Evolutionary conservation across 2,329 filamentous ascomycete species (phyloP), one percentile per base, ranked within the genome.

Genomic region (Magnaporthiopsis incrustans): DNA sequence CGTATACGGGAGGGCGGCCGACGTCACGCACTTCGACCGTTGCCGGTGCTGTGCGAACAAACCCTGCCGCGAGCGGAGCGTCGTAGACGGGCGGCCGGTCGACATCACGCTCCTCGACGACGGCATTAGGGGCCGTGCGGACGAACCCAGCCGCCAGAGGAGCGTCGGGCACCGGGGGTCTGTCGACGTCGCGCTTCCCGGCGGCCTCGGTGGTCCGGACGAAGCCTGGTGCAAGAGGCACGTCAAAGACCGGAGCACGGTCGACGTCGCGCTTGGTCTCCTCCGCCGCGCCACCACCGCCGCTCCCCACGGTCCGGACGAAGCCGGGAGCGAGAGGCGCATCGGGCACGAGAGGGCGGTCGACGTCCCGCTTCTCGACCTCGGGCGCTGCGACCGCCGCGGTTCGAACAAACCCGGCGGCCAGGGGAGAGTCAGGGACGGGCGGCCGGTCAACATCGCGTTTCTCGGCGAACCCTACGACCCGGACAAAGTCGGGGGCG

Each of bases 51-150:
- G 18, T 14, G 15, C 38, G 38, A 15, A n/a, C 18, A 8, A 53
- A 22, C 18, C 44, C 44, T 7, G 44, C 18, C 44, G 18, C 44
- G 44, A 53, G 44, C 5, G 58, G 27, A 0, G 58, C 32, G 32
- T 60, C 58, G 22, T 35, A 35, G 63, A 60, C 72, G 61, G 1
- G 58, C 27, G 58, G 6, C 6, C 58, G 58, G 32, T n/a, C 58
- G 30, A 60, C 58, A 22, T 60, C 58, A 2, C 58, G 58, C 5
- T 14, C 18, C 57, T 59, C 33, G 11, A 35, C 33, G 10, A 11
- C 8, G 11, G 11, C 8, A 8, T 35, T 15, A 22, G 38, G 15
- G 15, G 38, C 38, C 38, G 38, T 22, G 6, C 38, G 38, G 38
- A 22, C 14, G 18, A 44, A 15, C 38, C 38, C 38, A 4, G 38